These are phyloP conservation scores for Aurantiochytrium sp. DNA, from an alignment of 108 stramenopile genomes.

Conservation along the genomic window DNA sequence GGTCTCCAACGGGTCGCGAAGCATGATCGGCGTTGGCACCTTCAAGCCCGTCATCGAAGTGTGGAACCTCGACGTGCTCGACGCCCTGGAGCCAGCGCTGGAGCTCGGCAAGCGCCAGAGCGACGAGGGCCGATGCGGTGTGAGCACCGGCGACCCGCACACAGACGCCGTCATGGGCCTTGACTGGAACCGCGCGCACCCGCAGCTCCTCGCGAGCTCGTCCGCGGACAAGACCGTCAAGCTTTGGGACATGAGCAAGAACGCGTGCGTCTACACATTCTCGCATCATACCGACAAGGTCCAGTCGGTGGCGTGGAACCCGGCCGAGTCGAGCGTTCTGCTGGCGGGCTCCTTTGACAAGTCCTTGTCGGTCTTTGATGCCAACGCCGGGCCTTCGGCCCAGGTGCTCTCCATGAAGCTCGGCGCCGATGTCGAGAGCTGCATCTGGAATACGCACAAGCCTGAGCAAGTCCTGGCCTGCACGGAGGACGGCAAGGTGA, in stretches of 20 bases:
- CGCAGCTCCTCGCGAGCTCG: conserved; percentile 88
- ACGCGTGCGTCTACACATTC: conserved; percentile 67
- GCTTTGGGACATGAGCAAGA: conserved; percentile 49
- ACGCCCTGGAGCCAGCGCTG: conserved; percentile 86
- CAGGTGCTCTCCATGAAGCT: conserved; percentile 26
- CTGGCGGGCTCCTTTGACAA: conserved; percentile 86
- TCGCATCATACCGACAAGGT: conserved; percentile 94
- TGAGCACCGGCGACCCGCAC: conserved; percentile 75
- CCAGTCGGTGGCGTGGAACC: conserved; percentile 86
- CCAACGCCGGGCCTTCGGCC: conserved; percentile 42
- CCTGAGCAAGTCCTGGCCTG: conserved; percentile 72
- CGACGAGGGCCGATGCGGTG: conserved; percentile 27
- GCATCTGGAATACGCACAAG: conserved; percentile 81
- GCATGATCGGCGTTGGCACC: conserved; percentile 77
- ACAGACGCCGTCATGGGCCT: conserved; percentile 94
- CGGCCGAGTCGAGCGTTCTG: conserved; percentile 76
- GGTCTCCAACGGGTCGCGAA: conserved; percentile 35
- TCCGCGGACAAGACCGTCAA: conserved; percentile 95
- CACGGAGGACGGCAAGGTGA: conserved; percentile 81
- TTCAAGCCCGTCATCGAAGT: conserved; percentile 95
- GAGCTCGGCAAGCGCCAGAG: conserved; percentile 76
- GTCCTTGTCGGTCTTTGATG: conserved; percentile 76
- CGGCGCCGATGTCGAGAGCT: conserved; percentile 43
- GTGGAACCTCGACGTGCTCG: conserved; percentile 97
- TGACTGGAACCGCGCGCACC: conserved; percentile 87